Evolutionary conservation across 2,329 filamentous ascomycete species (phyloP), one percentile per base, ranked within the genome.

Genomic region (Alternaria viburni): DNA sequence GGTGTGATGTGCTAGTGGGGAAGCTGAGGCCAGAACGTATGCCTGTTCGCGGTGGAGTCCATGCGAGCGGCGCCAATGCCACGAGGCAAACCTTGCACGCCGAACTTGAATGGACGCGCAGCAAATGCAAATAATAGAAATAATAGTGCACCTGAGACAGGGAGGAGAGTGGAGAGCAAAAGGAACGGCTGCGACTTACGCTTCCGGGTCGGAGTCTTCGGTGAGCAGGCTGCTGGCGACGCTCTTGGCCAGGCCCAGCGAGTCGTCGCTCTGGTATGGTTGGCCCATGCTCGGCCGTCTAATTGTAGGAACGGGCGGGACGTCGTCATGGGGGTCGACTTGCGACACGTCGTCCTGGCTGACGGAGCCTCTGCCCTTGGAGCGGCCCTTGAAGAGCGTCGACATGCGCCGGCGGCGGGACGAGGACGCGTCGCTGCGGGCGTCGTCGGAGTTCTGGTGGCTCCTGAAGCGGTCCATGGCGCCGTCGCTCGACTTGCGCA

Each of bases 331-430:
- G 10, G 61, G n/a, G 54, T 74, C 73, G 17, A 57, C 30, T 17
- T 66, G 69, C n/a, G 71, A 67, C 47, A 71, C 25, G 61, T 77
- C 74, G 56, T 76, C 74, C 25, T 71, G 70, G 70, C 78, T 74
- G 71, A 54, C 51, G 25, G 70, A 71, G 61, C 74, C 74, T 47
- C 71, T 73, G 62, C 74, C 71, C 57, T 74, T 79, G 47, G 74
- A 75, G 69, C 84, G 82, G 67, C 83, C 84, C 61, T 83, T 82
- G 73, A 87, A 81, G 59, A 88, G 76, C 67, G 84, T 86, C 11
- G 86, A 84, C 65, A 89, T 81, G 57, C 85, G 83, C 68, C 80
- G 83, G 62, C 69, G 72, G 56, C 75, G 73, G 30, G 73, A 73
- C 26, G 81, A 73, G 6, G 74, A 83, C 51, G 78, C 79, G 71